Evolutionary conservation across 345 rosid species (phyloP), one percentile per base, ranked within the genome.

Genomic region (Euphorbia peplus): DNA sequence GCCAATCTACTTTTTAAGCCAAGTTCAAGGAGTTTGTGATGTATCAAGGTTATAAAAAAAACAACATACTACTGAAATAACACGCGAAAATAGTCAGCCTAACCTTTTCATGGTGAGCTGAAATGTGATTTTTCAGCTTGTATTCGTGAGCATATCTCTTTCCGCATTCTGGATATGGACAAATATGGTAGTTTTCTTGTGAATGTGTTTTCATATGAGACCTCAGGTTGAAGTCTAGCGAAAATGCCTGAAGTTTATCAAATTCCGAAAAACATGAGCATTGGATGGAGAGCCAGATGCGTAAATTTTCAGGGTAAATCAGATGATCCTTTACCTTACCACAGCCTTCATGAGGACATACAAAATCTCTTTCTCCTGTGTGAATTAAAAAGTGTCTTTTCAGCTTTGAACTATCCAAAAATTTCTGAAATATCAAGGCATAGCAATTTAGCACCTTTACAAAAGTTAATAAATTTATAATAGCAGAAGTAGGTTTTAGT

Each of bases 121-220:
- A 25, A 59, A 95, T 74, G 66, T 95, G 99, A 82, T 91, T 95
- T 81, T 87, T 90, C 15, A 95, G 83, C 87, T 95, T 91, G 89
- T 95, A 95, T 67, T 95, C 99, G 56, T 95, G 97, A 73, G 99
- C 99, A 70, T 91, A 91, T 90, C 97, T 81, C 90, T 95, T 95
- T 72, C 95, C 99, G 82, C 97, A 95, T 35, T 91, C 97, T 24
- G 83, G 72, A 69, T 80, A 90, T 11, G 97, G 99, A 71, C 99
- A 95, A 79, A 89, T 80, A 76, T 95, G 97, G 77, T 95, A 91
- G 75, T 91, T 95, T 80, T 95, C 99, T 77, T 91, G 99, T 48
- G 96, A 91, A 79, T 95, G 99, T 56, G 99, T 95, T 83, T 91
- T 95, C 97, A 91, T 95, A 83, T 91, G 97, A 48, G 99, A 95